Conservation (phyloP, 163 green algal genomes). For the Trebouxiophyceae sp. region DNA sequence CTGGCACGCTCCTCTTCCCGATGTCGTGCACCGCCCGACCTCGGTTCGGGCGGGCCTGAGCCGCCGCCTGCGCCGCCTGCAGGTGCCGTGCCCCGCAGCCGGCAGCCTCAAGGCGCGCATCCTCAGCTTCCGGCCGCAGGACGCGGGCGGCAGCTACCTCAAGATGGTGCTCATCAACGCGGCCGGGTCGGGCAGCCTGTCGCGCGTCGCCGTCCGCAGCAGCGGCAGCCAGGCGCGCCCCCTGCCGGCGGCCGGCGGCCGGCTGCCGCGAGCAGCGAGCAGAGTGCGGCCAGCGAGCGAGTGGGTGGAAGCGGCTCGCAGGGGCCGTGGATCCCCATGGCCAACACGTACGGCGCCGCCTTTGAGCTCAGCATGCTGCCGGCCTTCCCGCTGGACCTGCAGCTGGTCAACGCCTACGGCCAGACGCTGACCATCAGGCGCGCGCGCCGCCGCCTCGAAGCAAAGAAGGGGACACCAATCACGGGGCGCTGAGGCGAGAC, state of each 20-base stretch:
- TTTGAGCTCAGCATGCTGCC: conserved; percentile 17
- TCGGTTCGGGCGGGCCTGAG: not conserved
- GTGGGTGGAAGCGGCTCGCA: too few species aligned
- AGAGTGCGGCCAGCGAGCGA: too few species aligned
- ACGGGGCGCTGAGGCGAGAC: too few species aligned
- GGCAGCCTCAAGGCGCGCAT: not conserved
- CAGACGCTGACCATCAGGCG: not conserved
- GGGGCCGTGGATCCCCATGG: conserved; percentile 9
- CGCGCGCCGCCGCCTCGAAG: too few species aligned
- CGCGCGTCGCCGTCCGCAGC: not conserved
- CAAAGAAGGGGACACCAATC: too few species aligned
- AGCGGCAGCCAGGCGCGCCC: not conserved
- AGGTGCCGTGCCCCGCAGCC: not conserved
- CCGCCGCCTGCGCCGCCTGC: not conserved
- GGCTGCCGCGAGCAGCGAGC: too few species aligned
- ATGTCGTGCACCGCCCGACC: not conserved
- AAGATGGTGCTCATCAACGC: not conserved
- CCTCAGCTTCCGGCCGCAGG: not conserved
- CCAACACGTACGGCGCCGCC: conserved; percentile 9
- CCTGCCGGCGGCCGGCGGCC: too few species aligned
- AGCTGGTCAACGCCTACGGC: not conserved
- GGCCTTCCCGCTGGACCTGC: conserved; percentile 11
- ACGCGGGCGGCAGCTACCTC: not conserved
- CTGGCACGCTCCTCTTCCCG: not conserved
- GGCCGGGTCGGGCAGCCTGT: not conserved